phyloP scores from a whole-genome alignment of 805 yeast genomes.

The Schwanniomyces sp. region DNA sequence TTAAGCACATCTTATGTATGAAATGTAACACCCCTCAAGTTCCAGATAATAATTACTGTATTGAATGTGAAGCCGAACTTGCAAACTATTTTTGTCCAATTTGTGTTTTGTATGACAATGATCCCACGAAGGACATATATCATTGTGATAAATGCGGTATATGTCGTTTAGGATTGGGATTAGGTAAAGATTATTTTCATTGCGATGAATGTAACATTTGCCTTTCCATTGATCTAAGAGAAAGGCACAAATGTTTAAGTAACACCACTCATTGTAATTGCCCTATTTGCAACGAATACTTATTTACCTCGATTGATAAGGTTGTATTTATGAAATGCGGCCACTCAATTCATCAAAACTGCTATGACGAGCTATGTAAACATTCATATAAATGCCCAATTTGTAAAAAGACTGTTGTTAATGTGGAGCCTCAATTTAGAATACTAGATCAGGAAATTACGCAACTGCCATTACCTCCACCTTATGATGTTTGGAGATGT shows the following conservation, averaged over 20 bases:
- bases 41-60: slow-evolving; percentile 67
- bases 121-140: slow-evolving; percentile 73
- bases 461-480: slow-evolving; percentile 76
- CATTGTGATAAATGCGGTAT: slow-evolving; percentile 94
- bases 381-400: slow-evolving; percentile 90
- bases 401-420: slow-evolving; percentile 79
- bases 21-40: slow-evolving; percentile 71
- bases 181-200: slow-evolving; percentile 88
- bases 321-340: slow-evolving; percentile 95
- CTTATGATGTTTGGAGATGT: slow-evolving; percentile 73
- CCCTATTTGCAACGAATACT: slow-evolving; percentile 88
- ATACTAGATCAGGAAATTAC: slow-evolving; percentile 81
- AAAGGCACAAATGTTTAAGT: slow-evolving; percentile 80
- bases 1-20: slow-evolving; percentile 79
- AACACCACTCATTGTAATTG: slow-evolving; percentile 89
- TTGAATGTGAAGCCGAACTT: slow-evolving; percentile 62
- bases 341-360: slow-evolving; percentile 85
- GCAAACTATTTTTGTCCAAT: slow-evolving; percentile 75
- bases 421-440: slow-evolving; percentile 87
- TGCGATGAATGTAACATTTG: slow-evolving; percentile 90
- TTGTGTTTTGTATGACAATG: slow-evolving; percentile 84
- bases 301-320: slow-evolving; percentile 77
- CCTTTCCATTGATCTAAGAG: slow-evolving; percentile 72
- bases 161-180: slow-evolving; percentile 85
- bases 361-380: slow-evolving; percentile 79